Evolutionary conservation across 129 eudicot genomes (phyloP).

Genomic region (Pulicaria dysenterica): DNA sequence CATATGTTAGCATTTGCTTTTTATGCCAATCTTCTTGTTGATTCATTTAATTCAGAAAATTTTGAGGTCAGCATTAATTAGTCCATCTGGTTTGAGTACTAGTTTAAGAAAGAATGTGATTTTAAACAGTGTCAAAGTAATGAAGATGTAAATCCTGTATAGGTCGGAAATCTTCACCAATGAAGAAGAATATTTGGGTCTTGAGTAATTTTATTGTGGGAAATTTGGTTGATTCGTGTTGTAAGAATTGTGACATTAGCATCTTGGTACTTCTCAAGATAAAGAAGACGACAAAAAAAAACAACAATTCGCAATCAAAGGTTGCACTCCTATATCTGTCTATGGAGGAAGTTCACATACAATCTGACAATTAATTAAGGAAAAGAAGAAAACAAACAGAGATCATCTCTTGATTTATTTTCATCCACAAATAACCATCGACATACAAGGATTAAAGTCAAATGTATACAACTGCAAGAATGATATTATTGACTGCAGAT

Average conservation of each 20-base stretch:
- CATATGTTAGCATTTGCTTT: conserved; percentile 72
- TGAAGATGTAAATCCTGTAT: conserved; percentile 63
- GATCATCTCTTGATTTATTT: no score
- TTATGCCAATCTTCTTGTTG: conserved; percentile 73
- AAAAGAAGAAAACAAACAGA: no score
- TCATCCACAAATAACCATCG: no score
- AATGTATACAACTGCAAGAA: no score
- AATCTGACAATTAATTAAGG: no score
- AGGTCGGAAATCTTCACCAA: not conserved
- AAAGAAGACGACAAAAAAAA: conserved; percentile 48
- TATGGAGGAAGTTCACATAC: conserved; percentile 59
- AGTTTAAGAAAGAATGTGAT: conserved; percentile 70
- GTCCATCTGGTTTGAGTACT: conserved; percentile 76
- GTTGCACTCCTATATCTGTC: conserved; percentile 72
- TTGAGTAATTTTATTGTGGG: conserved; percentile 50
- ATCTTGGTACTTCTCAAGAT: conserved; percentile 38
- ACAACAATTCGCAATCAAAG: conserved; percentile 57
- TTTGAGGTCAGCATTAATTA: conserved; percentile 63
- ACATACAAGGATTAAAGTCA: no score
- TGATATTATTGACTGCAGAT: no score
- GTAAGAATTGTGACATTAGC: conserved; percentile 43
- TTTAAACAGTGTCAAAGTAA: conserved; percentile 80
- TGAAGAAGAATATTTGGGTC: conserved; percentile 51
- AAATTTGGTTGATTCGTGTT: conserved; percentile 38
- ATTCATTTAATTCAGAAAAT: conserved; percentile 42